Base-by-base conservation (phyloP, 2,329 filamentous ascomycete genomes). In the Colletotrichum sp. region DNA sequence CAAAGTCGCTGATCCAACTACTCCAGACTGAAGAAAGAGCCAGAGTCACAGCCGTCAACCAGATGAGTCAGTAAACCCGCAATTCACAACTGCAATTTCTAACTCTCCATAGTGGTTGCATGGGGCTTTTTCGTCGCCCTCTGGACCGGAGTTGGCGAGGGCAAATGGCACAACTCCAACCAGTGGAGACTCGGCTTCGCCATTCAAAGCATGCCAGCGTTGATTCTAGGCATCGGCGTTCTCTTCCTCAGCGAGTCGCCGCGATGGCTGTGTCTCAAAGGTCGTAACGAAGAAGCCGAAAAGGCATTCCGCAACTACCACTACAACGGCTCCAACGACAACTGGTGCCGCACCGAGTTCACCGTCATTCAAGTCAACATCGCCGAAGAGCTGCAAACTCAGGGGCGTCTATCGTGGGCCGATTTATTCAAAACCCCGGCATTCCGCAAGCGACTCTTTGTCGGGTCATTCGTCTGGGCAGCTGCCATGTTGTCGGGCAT, bases 401-500 rank as follows among this genome's bases (percentile, higher is more conserved):
- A 83, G 43, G 71, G 76, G 32, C 74, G 75, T 6, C 79, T 86
- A 0, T 79, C 81, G 0, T 86, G 85, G 85, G 74, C 24, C 0
- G 81, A 83, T 34, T 79, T 86, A 2, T 68, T 85, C 61, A 82
- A 78, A 36, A 85, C 82, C 0, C 79, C 82, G 0, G 76, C 83
- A 0, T 86, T 86, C 70, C 78, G 85, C 61, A 84, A 81, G 32
- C 78, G 85, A 0, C 80, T 86, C 3, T 86, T 86, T 52, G 84
- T 86, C 0, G 85, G 85, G 0, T 81, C 82, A 0, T 86, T 86
- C 16, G 85, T 86, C 1, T 86, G 85, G 85, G 85, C 83, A 2
- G 85, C 84, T 0, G 85, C 85, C 3, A 86, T 86, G 85, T 36
- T 86, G 2, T 85, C 84, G 0, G 85, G 85, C 1, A 86, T 86